A percentile compares a stretch with the other conserved stretches of the same genome.
These are phyloP conservation scores for Sugiyamaella floridensis DNA, from an alignment of 805 yeast genomes.

Conservation along the genomic window DNA sequence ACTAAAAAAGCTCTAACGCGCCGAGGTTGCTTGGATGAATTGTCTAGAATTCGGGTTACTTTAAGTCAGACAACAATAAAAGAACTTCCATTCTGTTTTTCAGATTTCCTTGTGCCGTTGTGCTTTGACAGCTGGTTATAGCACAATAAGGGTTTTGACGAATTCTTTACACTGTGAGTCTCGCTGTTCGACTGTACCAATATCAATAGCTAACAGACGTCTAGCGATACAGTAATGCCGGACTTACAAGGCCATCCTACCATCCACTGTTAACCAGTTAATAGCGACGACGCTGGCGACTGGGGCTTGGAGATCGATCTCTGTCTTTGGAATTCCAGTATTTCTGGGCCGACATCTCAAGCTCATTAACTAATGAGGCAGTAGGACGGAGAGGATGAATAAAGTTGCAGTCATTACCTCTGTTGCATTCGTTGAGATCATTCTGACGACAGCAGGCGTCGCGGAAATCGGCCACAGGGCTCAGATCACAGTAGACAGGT, in stretches of 20 bases:
- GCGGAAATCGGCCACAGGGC: slow-evolving; percentile 62
- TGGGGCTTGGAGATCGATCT: not conserved
- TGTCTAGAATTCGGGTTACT: no score
- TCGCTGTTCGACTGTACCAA: no score
- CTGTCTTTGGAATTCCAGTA: slow-evolving; percentile 2
- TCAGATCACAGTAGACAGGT: slow-evolving; percentile 73
- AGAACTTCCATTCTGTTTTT: no score
- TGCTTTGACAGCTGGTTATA: no score
- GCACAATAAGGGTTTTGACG: no score
- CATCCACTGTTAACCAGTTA: not conserved
- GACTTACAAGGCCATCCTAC: not conserved
- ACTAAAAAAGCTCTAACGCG: no score
- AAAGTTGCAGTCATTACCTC: slow-evolving; percentile 82
- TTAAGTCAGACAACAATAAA: no score
- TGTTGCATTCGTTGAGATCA: slow-evolving; percentile 54
- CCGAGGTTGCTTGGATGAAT: no score
- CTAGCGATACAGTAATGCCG: not conserved
- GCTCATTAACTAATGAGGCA: slow-evolving; percentile 34
- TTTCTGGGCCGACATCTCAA: slow-evolving; percentile 38
- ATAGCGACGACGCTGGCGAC: not conserved
- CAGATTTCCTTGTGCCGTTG: no score
- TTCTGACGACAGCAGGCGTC: slow-evolving; percentile 75
- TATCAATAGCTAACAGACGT: no score
- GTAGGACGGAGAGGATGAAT: slow-evolving; percentile 67
- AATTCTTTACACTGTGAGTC: no score